Evolutionary conservation across 2,329 filamentous ascomycete genomes (phyloP).

Genomic region (Diplodia sapinea): DNA sequence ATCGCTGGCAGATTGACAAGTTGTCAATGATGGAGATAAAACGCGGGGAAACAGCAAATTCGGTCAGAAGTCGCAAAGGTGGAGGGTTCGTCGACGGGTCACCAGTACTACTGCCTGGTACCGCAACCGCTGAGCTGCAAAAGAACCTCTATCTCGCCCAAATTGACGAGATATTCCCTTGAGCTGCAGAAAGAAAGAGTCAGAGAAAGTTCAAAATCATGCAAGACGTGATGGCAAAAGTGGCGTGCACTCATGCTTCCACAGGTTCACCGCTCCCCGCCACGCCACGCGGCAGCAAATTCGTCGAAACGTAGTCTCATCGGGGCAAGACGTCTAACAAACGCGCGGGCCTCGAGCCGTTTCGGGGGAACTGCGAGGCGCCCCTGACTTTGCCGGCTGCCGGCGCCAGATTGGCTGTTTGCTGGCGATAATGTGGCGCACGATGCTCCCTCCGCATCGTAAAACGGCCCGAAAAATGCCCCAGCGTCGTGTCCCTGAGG

Average conservation of each 20-base stretch:
- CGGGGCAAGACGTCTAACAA: neutral
- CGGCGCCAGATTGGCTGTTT: neutral
- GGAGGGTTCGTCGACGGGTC: neutral
- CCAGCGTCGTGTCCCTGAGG: neutral
- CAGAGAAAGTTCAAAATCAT: neutral
- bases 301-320: slow-evolving; percentile 2
- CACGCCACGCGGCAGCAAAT: neutral
- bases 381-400: neutral
- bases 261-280: neutral
- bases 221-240: neutral
- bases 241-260: neutral
- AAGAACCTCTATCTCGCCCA: neutral
- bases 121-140: neutral
- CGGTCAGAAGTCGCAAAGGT: neutral
- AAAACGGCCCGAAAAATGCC: neutral
- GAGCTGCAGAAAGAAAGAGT: neutral
- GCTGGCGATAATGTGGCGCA: neutral
- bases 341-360: neutral
- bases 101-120: neutral
- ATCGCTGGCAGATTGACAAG: neutral
- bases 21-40: neutral
- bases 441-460: neutral
- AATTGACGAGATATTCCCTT: neutral
- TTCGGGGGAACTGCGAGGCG: neutral
- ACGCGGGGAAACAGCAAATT: neutral